Base-by-base conservation (phyloP, 2,329 filamentous ascomycete genomes). In the Ambrosiella cleistominuta region DNA sequence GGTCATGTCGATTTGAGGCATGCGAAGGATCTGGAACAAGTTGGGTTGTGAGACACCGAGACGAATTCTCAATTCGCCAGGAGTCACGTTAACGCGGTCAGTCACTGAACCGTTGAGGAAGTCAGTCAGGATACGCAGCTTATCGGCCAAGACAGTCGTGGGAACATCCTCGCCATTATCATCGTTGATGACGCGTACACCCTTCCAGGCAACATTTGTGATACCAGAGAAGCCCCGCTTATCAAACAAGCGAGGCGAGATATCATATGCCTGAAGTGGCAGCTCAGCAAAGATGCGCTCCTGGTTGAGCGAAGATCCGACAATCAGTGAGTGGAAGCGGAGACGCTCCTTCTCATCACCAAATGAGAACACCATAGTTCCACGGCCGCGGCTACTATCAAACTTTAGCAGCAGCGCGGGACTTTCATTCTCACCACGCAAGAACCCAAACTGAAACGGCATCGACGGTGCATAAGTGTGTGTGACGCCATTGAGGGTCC, bases 31-130 rank as follows among this genome's bases (percentile, higher is more conserved):
- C 62, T 80, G 80, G 53, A 93, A 70, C 12, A 80, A 72, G 54
- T 80, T 80, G 19, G 75, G 75, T 57, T 80, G 77, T 58, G 75
- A 74, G 38, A 84, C 77, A 63, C 85, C 80, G 39, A 88, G 72
- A 37, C 80, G 75, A 54, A 89, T 68, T 64, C 80, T 80, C 63
- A 88, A 67, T 68, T 88, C 85, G n/a, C 85, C 85, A 9, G 83
- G 83, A 1, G 77, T 83, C 64, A 94, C 75, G 64, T 95, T 95
- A 66, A 95, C 75, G 42, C 89, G 80, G 69, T 96, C 90, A 1
- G 86, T 88, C 13, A 94, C 74, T 47, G 83, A 87, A 54, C 88
- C 87, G 63, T 83, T 81, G 61, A 85, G 80, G 63, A 85, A 87
- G 59, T 88, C 82, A 38, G 87, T 75, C 57, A 94, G 77, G 15